Base-by-base conservation (phyloP, 1,284 basidiomycete species). In the Serendipita sp. region DNA sequence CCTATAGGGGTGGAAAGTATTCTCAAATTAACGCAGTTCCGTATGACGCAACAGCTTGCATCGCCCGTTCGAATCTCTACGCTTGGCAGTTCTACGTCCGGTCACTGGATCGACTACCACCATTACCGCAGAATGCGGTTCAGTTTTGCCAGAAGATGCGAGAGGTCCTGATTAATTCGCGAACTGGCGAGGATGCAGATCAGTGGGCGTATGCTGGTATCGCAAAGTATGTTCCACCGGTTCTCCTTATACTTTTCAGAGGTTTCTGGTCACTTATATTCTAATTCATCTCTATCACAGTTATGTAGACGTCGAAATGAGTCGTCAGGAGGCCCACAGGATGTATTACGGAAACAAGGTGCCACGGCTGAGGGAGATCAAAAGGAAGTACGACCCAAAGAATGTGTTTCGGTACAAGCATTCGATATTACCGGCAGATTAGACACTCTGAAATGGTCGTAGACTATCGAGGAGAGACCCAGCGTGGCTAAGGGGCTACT, bases 321-420 rank as follows among this genome's bases (percentile, higher is more conserved):
- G 68, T 5, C 66, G 67, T 1, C 63, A 64, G 1, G 67, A 70
- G 15, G 65, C 6, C 61, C 64, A 13, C 15, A 83, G 81, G 66
- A 80, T 80, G 0, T 88, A 81, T 68, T 92, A 83, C 68, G 84
- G 85, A 8, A 76, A 79, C 61, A 88, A 87, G 70, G 93, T 88
- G 83, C 70, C 75, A 1, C 80, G 85, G 26, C 76, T 93, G 2
- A 74, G 77, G 38, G 78, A 79, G 66, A 74, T 93, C 69, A 93
- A 93, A 74, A 74, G 75, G 63, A 74, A 76, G 62, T 88, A 91
- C 67, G 91, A 93, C 70, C 89, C 89, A 0, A 71, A 74, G 42
- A 82, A 85, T 64, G 66, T 92, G 55, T 89, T 93, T 75, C 78
- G 74, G 63, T 84, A 90, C 70, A 79, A 29, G 10, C 53, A 58